A percentile compares a stretch with the other conserved stretches of the same genome.
Evolutionary conservation across 2,329 filamentous ascomycete genomes (phyloP).

Genomic region (Hypoxylon sp.): DNA sequence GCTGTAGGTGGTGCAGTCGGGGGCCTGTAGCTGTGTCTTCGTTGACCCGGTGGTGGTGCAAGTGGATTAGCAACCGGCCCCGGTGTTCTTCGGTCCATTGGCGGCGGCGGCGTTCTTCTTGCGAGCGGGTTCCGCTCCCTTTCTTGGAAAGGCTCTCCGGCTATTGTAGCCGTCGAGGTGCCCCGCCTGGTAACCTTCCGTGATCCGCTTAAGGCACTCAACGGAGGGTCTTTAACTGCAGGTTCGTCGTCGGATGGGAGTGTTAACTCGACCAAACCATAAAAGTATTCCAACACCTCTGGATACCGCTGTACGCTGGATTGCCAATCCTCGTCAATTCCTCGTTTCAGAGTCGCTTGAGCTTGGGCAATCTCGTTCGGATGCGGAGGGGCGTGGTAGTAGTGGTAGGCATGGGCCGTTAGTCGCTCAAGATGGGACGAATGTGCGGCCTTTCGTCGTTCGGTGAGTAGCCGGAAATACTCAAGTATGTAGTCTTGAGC

Average conservation of each 20-base stretch:
- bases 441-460: conserved; percentile 72
- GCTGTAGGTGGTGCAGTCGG: conserved; percentile 48
- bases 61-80: conserved; percentile 52
- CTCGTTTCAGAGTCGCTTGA: conserved; percentile 76
- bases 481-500: conserved; percentile 78
- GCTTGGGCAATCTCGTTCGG: conserved; percentile 75
- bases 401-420: conserved; percentile 68
- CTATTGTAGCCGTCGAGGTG: conserved; percentile 52
- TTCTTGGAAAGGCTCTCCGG: conserved; percentile 57
- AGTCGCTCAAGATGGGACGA: conserved; percentile 69
- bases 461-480: conserved; percentile 73
- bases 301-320: conserved; percentile 82
- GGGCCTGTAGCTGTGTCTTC: conserved; percentile 47
- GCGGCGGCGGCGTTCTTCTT: conserved; percentile 58
- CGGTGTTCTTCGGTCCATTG: conserved; percentile 59
- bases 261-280: conserved; percentile 76
- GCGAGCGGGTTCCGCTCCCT: conserved; percentile 50
- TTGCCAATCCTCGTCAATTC: conserved; percentile 85
- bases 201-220: conserved; percentile 66
- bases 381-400: conserved; percentile 71
- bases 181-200: conserved; percentile 64
- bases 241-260: conserved; percentile 75
- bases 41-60: conserved; percentile 44
- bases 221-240: conserved; percentile 71
- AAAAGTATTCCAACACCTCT: conserved; percentile 87